phyloP scores from a whole-genome alignment of 23 red algal genomes.

The Cyanidioschyzon merolae region DNA sequence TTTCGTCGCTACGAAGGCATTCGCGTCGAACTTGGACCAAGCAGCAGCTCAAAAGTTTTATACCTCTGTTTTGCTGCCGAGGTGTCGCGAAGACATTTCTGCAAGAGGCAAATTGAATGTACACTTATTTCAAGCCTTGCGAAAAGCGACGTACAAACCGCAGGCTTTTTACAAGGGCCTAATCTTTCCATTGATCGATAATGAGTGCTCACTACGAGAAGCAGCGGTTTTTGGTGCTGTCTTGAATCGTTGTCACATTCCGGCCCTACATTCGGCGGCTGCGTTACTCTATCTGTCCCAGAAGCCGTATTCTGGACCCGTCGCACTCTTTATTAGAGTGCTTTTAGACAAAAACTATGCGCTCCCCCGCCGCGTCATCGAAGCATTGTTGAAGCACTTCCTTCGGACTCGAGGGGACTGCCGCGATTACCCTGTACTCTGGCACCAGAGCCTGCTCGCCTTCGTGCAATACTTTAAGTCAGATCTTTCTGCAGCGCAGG shows the following conservation, averaged over 20 bases:
- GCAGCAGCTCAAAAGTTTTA: slow-evolving; percentile 56
- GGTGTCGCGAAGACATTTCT: slow-evolving; percentile 65
- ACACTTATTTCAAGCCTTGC: slow-evolving; percentile 72
- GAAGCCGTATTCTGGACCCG: slow-evolving; percentile 48
- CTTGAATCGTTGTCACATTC: slow-evolving; percentile 56
- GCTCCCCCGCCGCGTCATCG: slow-evolving; percentile 75
- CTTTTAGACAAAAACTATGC: slow-evolving; percentile 92
- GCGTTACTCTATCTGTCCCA: slow-evolving; percentile 57
- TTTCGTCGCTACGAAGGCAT: slow-evolving; percentile 52
- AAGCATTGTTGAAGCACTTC: slow-evolving; percentile 67
- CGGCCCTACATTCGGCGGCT: slow-evolving; percentile 88
- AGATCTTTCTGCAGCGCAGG: slow-evolving; percentile 58
- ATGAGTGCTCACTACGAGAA: slow-evolving; percentile 61
- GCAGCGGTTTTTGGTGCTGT: slow-evolving; percentile 78
- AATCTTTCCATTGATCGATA: slow-evolving; percentile 62
- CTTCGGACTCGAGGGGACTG: slow-evolving; percentile 27
- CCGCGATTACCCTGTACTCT: slow-evolving; percentile 46
- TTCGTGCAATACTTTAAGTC: slow-evolving; percentile 72
- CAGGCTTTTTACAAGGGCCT: slow-evolving; percentile 92
- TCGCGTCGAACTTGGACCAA: slow-evolving; percentile 64
- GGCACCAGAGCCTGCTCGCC: slow-evolving; percentile 64
- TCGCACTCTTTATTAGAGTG: slow-evolving; percentile 57
- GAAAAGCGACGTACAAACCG: slow-evolving; percentile 92
- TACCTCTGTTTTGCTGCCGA: slow-evolving; percentile 46
- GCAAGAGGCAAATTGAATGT: slow-evolving; percentile 79